A percentile compares a stretch with the other conserved stretches of the same genome.
These are phyloP conservation scores for Scytalidium lignicola DNA, from an alignment of 2,329 filamentous ascomycete species.

Conservation along the genomic window DNA sequence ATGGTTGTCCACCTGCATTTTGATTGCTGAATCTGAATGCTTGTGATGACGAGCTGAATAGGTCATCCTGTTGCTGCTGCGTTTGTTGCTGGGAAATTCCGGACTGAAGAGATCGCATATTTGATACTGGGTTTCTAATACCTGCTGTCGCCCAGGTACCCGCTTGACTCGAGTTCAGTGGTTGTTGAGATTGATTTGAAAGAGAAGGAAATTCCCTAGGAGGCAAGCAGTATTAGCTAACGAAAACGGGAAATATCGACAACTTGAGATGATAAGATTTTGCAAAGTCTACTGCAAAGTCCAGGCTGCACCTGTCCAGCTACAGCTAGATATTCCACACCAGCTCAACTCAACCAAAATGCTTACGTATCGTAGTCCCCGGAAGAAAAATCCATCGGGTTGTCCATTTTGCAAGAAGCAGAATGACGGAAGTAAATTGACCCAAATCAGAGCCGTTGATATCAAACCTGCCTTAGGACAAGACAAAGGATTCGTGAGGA, in stretches of 20 bases:
- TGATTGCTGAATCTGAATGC: slow-evolving; percentile 28
- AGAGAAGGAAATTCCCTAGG: slow-evolving; percentile 61
- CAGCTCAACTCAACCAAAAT: neutral
- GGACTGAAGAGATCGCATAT: slow-evolving; percentile 24
- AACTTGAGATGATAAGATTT: neutral
- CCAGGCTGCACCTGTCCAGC: neutral
- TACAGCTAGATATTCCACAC: neutral
- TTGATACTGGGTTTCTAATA: slow-evolving; percentile 22
- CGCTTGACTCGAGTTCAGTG: slow-evolving; percentile 20
- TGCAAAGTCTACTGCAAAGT: neutral
- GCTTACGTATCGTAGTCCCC: neutral
- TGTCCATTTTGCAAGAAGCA: neutral
- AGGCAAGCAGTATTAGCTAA: neutral
- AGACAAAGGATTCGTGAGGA: too few relatives aligned
- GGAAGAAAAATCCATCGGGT: neutral
- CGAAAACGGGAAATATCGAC: neutral
- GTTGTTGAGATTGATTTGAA: slow-evolving; percentile 45
- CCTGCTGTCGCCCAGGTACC: slow-evolving; percentile 26
- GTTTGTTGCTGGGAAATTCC: slow-evolving; percentile 24
- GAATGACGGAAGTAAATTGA: too few relatives aligned
- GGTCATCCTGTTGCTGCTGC: slow-evolving; percentile 29
- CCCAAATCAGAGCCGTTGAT: too few relatives aligned
- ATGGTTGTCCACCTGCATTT: slow-evolving; percentile 26
- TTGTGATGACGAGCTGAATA: slow-evolving; percentile 28
- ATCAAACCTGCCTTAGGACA: too few relatives aligned